Conservation (phyloP, 805 yeast genomes). For the Brettanomyces sp. region DNA sequence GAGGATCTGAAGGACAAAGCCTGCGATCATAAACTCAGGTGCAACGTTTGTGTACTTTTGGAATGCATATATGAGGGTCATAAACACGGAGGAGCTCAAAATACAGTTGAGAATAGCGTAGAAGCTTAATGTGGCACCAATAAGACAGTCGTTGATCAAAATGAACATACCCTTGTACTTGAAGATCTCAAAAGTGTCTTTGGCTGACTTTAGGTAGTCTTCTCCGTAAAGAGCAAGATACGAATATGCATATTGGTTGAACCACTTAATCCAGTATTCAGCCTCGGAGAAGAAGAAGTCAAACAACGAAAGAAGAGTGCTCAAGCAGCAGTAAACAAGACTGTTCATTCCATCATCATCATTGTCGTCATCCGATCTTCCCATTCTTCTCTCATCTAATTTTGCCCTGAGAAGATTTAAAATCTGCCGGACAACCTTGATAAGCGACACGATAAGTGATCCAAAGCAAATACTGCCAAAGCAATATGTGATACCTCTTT, state of each 20-base stretch:
- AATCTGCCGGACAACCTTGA: conserved; percentile 54
- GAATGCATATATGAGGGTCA: conserved; percentile 1
- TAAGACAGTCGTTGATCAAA: conserved; percentile 72
- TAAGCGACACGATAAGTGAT: conserved; percentile 58
- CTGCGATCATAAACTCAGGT: conserved; percentile 19
- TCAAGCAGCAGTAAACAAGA: conserved; percentile 40
- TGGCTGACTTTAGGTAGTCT: conserved; percentile 64
- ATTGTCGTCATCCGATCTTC: conserved; percentile 36
- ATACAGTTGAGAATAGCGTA: conserved; percentile 60
- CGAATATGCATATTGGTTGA: conserved; percentile 85
- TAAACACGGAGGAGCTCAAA: conserved; percentile 22
- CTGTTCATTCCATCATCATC: conserved; percentile 30
- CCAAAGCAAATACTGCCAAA: conserved; percentile 90
- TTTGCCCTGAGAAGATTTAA: conserved; percentile 38
- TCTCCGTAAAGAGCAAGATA: conserved; percentile 83
- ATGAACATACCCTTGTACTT: conserved; percentile 78
- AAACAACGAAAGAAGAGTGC: conserved; percentile 39
- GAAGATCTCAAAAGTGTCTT: conserved; percentile 71
- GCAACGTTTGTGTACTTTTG: conserved; percentile 10
- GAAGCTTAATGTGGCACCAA: conserved; percentile 70
- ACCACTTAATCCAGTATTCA: conserved; percentile 51
- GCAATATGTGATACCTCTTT: conserved; percentile 71
- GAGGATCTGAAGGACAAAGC: conserved; percentile 32
- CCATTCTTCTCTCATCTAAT: conserved; percentile 8
- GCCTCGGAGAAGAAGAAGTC: conserved; percentile 50